Conservation (phyloP, 2,329 filamentous ascomycete species). For the Eutypella sp. region DNA sequence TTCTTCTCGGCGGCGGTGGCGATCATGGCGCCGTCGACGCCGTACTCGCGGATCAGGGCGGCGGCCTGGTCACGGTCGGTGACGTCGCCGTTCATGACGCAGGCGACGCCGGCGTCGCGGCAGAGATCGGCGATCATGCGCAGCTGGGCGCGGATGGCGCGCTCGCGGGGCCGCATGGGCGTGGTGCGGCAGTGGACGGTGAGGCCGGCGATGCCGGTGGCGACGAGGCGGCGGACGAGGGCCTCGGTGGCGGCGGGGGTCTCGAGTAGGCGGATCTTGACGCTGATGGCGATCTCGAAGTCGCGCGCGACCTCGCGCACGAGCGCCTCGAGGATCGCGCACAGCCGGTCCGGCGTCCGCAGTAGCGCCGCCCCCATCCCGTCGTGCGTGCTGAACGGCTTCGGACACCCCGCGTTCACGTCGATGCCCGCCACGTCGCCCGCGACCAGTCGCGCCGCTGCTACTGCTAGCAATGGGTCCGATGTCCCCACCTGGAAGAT, state of each 20-base stretch:
- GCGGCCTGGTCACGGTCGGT: slow-evolving; percentile 67
- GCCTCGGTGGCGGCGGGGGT: slow-evolving; percentile 69
- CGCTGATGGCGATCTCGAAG: slow-evolving; percentile 87
- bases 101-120: slow-evolving; percentile 79
- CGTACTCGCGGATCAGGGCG: slow-evolving; percentile 68
- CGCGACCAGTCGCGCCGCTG: slow-evolving; percentile 79
- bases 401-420: slow-evolving; percentile 96
- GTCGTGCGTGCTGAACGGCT: slow-evolving; percentile 87
- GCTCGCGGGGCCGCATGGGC: slow-evolving; percentile 87
- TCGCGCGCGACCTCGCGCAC: slow-evolving; percentile 72
- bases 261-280: slow-evolving; percentile 89
- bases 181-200: slow-evolving; percentile 96
- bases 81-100: slow-evolving; percentile 94
- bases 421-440: slow-evolving; percentile 89
- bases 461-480: slow-evolving; percentile 74
- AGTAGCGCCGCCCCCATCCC: slow-evolving; percentile 95
- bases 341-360: slow-evolving; percentile 76
- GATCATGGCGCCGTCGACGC: slow-evolving; percentile 96
- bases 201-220: slow-evolving; percentile 85
- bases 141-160: slow-evolving; percentile 80
- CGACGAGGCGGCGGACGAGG: slow-evolving; percentile 72
- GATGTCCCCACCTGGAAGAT: slow-evolving; percentile 93
- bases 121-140: slow-evolving; percentile 79
- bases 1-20: slow-evolving; percentile 90
- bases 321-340: slow-evolving; percentile 75